phyloP scores from a whole-genome alignment of 202 grass and related monocot species.

The Musa balbisiana region DNA sequence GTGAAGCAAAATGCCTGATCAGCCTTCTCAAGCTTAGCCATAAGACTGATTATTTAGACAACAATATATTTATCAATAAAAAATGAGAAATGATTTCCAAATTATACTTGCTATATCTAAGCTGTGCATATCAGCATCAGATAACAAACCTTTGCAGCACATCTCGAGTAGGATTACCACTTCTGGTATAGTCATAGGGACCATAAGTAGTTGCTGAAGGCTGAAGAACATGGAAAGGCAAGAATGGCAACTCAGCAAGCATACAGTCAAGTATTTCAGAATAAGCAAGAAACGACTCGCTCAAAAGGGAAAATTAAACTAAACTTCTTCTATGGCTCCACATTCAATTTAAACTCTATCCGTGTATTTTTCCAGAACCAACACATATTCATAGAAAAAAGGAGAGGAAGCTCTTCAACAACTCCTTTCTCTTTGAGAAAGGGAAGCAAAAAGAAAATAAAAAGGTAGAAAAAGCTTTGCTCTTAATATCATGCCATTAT shows the following conservation, averaged over 20 bases:
- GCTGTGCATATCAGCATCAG: background rate
- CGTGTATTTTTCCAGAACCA: background rate
- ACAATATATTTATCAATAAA: constrained; percentile 24
- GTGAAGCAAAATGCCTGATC: constrained; percentile 97
- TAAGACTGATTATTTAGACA: constrained; percentile 47
- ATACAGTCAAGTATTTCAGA: background rate
- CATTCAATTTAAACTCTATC: constrained; percentile 10
- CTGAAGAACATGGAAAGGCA: constrained; percentile 36
- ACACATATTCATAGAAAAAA: background rate
- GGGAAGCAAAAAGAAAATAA: too few species aligned
- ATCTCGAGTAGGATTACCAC: constrained; percentile 95
- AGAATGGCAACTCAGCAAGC: background rate
- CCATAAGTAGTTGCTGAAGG: constrained; percentile 85
- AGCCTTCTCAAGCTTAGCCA: constrained; percentile 94
- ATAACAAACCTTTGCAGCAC: constrained; percentile 68
- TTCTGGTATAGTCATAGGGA: constrained; percentile 94
- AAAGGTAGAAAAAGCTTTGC: too few species aligned
- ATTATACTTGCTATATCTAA: constrained; percentile 10
- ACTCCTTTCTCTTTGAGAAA: too few species aligned
- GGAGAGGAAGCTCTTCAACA: too few species aligned
- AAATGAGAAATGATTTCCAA: constrained; percentile 10
- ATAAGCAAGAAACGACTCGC: background rate
- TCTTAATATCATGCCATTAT: too few species aligned
- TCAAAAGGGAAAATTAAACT: background rate
- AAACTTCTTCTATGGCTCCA: too few species aligned